These are phyloP conservation scores for Hemileccinum hortonii DNA, from an alignment of 1,284 basidiomycete species.

Conservation along the genomic window DNA sequence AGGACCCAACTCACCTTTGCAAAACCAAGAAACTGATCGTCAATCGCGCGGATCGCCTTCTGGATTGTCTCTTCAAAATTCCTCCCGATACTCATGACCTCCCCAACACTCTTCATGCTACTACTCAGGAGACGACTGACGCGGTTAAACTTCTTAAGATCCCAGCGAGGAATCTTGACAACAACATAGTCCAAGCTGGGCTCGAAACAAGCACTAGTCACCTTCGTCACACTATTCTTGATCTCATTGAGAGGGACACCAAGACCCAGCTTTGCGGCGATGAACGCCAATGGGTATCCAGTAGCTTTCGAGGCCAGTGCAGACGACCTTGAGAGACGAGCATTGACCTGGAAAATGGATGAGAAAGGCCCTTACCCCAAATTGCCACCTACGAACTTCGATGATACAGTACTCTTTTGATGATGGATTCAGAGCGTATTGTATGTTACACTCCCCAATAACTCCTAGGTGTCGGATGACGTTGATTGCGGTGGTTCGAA, in stretches of 20 bases:
- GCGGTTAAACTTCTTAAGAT: constrained; percentile 95
- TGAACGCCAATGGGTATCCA: constrained; percentile 97
- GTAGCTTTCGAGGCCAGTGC: constrained; percentile 98
- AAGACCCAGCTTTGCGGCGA: constrained; percentile 96
- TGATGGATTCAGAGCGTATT: constrained; percentile 94
- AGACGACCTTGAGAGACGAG: constrained; percentile 97
- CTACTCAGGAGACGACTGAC: constrained; percentile 87
- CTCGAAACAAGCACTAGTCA: constrained; percentile 97
- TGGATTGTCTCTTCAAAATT: constrained; percentile 99
- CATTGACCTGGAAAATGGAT: constrained; percentile 74
- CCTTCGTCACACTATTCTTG: constrained; percentile 95
- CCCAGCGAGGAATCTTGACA: constrained; percentile 99
- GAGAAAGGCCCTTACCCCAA: neutral
- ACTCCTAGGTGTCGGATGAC: constrained; percentile 98
- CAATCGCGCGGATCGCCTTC: constrained; percentile 96
- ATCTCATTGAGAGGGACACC: constrained; percentile 98
- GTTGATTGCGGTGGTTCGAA: constrained; percentile 96
- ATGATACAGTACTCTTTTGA: constrained; percentile 99
- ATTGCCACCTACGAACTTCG: constrained; percentile 54
- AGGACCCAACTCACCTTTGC: constrained; percentile 59
- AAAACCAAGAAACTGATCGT: constrained; percentile 93
- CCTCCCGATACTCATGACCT: constrained; percentile 98
- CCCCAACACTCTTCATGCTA: constrained; percentile 99
- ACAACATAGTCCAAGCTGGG: constrained; percentile 97
- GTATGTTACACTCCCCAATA: constrained; percentile 98